Evolutionary conservation across 164 flowering plant genomes (phyloP), one percentile per base, ranked within the genome.

Genomic region (Tinospora cordifolia): DNA sequence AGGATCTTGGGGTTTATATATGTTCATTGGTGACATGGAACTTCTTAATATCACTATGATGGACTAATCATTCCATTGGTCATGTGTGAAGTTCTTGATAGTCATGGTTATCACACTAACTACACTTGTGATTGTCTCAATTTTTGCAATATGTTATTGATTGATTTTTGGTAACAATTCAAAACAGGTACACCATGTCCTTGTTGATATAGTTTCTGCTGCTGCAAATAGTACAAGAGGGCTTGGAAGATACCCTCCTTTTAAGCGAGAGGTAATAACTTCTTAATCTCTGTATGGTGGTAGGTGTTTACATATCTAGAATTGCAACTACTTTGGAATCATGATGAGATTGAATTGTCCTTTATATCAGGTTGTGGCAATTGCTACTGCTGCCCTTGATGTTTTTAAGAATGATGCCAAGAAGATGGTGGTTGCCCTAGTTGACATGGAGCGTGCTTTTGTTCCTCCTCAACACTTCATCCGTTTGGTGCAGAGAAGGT

Each of bases 401-500:
- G 85, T 68, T 7, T 95, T 92, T 74, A 91, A 85, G 77, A 88
- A 74, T 79, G 96, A 95, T 73, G 96, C 99, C 7, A 95, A 90
- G 75, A 93, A 88, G 75, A 95, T 95, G 99, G 99, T 95, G 51
- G 90, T 91, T 79, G 98, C 94, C 22, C 79, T 95, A 51, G 99
- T 95, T 69, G 99, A 95, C 78, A 95, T 95, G 99, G 99, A 95
- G 79, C 87, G 99, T 46, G 99, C 93, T 62, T 95, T 91, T 84
- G 98, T 95, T 71, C 99, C 99, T 67, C 98, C 99, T 38, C 98
- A 95, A 74, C 99, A 95, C 72, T 95, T 92, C 77, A 91, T 95
- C 57, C 99, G 99, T 66, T 79, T 92, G 69, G 97, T 95, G 66
- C 99, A 95, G 73, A 86, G 98, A 79, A 79, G 98, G 99, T 91